These are phyloP conservation scores for Termitomyces sp. DNA, from an alignment of 768 basidiomycete genomes.

Conservation along the genomic window DNA sequence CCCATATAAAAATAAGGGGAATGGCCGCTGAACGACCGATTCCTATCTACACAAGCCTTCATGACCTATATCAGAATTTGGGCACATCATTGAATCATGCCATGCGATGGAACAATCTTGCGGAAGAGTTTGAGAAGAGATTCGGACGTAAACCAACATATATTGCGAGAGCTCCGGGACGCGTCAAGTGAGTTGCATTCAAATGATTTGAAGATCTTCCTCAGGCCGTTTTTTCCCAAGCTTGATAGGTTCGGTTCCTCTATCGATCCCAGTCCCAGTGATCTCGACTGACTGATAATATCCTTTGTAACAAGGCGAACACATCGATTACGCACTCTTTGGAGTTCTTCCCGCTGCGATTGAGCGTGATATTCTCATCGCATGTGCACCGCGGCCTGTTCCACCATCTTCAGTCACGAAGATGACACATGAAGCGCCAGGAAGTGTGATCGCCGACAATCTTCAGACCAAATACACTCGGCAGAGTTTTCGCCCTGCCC, in stretches of 20 bases:
- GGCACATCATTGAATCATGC: constrained; percentile 51
- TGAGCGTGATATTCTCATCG: constrained; percentile 79
- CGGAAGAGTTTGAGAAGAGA: constrained; percentile 51
- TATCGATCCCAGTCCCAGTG: too few relatives aligned
- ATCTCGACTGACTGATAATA: background rate
- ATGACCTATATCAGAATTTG: constrained; percentile 47
- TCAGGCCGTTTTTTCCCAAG: constrained; percentile 15
- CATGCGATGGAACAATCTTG: constrained; percentile 56
- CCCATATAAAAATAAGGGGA: background rate
- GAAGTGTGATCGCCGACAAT: constrained; percentile 60
- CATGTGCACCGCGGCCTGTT: constrained; percentile 47
- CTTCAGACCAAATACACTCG: constrained; percentile 52
- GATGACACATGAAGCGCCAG: constrained; percentile 29
- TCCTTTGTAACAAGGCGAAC: constrained; percentile 49
- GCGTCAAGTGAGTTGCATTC: constrained; percentile 57
- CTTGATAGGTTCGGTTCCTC: constrained; percentile 33
- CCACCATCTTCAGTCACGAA: constrained; percentile 14
- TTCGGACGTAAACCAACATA: constrained; percentile 66
- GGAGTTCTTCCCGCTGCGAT: constrained; percentile 84
- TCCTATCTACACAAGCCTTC: constrained; percentile 54
- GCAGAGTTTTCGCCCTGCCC: constrained; percentile 52
- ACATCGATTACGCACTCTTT: constrained; percentile 81
- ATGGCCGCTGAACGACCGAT: constrained; percentile 57
- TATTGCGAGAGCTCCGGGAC: constrained; percentile 73
- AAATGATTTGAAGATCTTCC: too few relatives aligned